Conservation (phyloP, 2,329 filamentous ascomycete genomes). For the Alternaria solani region DNA sequence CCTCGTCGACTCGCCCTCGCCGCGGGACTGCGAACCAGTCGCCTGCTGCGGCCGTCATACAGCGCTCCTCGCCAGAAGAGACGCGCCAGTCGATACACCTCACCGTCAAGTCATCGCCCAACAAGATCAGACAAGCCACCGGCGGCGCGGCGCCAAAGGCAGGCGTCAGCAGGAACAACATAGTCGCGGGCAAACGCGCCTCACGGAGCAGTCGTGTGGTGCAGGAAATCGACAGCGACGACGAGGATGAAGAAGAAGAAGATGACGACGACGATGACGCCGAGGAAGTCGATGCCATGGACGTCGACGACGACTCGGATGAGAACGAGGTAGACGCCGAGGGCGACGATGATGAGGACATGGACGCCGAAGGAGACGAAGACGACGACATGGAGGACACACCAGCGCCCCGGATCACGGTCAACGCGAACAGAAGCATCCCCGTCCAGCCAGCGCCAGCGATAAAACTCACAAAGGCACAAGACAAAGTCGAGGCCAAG, state of each 20-base stretch:
- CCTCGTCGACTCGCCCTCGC: constrained; percentile 49
- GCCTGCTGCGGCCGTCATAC: constrained; percentile 47
- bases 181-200: constrained; percentile 49
- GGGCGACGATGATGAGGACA: constrained; percentile 52
- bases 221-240: constrained; percentile 52
- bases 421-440: constrained; percentile 30
- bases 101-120: constrained; percentile 60
- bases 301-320: constrained; percentile 51
- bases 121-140: constrained; percentile 59
- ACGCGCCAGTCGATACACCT: constrained; percentile 57
- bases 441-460: constrained; percentile 49
- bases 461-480: constrained; percentile 44
- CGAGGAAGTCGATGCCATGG: constrained; percentile 52
- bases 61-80: constrained; percentile 53
- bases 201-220: constrained; percentile 51
- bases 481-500: constrained; percentile 58
- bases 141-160: constrained; percentile 43
- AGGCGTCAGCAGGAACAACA: constrained; percentile 46
- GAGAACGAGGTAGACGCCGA: constrained; percentile 48
- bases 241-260: constrained; percentile 53
- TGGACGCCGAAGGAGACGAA: constrained; percentile 50
- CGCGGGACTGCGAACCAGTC: constrained; percentile 48
- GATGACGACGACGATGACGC: constrained; percentile 51
- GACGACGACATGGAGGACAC: constrained; percentile 49
- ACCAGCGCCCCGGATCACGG: constrained; percentile 38